These are phyloP conservation scores for Psilocybe subaeruginosa DNA, from an alignment of 768 basidiomycete genomes.

Conservation along the genomic window DNA sequence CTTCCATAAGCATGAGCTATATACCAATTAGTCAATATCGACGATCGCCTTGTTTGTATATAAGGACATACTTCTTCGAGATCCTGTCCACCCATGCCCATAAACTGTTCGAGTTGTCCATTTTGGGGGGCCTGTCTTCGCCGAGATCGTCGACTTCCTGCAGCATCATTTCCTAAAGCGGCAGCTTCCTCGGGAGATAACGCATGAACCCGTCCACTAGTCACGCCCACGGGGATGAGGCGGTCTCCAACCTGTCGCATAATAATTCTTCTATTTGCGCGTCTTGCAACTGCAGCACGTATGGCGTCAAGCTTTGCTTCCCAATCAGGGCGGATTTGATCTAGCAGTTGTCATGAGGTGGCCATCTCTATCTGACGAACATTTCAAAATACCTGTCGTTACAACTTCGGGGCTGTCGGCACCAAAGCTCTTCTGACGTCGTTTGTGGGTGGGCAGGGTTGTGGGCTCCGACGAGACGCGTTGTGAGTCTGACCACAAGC, in stretches of 20 bases:
- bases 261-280: constrained; percentile 94
- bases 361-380: constrained; percentile 2
- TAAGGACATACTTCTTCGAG: constrained; percentile 77
- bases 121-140: constrained; percentile 58
- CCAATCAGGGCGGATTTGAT: constrained; percentile 98
- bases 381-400: constrained; percentile 68
- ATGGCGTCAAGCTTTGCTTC: constrained; percentile 94
- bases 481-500: constrained; percentile 53
- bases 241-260: constrained; percentile 99
- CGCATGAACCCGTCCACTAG: constrained; percentile 81
- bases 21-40: constrained; percentile 8
- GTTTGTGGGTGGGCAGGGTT: constrained; percentile 58
- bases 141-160: constrained; percentile 58
- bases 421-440: constrained; percentile 87
- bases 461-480: constrained; percentile 46
- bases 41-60: constrained; percentile 1
- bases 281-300: constrained; percentile 92
- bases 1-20: constrained; percentile 98
- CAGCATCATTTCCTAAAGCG: constrained; percentile 42
- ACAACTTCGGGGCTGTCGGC: constrained; percentile 90
- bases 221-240: constrained; percentile 95
- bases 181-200: constrained; percentile 64
- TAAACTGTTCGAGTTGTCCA: constrained; percentile 66
- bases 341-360: constrained; percentile 40
- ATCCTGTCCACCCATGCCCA: constrained; percentile 85